These are phyloP conservation scores for Ustilago tritici DNA, from an alignment of 1,284 basidiomycete species.

Conservation along the genomic window DNA sequence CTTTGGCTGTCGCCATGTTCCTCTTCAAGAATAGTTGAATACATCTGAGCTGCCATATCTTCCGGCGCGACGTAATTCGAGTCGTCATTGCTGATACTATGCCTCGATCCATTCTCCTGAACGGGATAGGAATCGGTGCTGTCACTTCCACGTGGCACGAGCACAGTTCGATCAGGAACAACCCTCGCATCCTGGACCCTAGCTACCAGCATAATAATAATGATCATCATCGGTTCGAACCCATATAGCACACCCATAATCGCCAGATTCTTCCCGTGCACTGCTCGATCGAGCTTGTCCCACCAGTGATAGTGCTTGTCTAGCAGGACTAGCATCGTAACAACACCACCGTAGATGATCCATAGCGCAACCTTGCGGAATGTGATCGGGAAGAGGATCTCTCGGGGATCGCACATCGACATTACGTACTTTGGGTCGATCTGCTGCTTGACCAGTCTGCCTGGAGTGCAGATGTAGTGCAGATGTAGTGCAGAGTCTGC, in stretches of 20 bases:
- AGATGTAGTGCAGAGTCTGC: conserved; percentile 12
- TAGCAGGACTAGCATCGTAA: conserved; percentile 31
- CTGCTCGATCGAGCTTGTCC: conserved; percentile 30
- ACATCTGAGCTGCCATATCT: conserved; percentile 11
- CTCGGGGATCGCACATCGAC: conserved; percentile 32
- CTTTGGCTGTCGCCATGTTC: conserved; percentile 11
- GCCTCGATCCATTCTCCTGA: not conserved
- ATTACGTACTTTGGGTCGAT: conserved; percentile 32
- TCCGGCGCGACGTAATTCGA: not conserved
- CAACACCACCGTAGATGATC: conserved; percentile 32
- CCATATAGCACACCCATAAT: conserved; percentile 45
- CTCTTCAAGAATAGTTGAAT: conserved; percentile 36
- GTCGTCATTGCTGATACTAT: conserved; percentile 19
- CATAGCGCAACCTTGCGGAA: conserved; percentile 33
- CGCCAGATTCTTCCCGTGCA: conserved; percentile 36
- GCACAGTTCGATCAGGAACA: conserved; percentile 38
- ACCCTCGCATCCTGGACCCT: conserved; percentile 24
- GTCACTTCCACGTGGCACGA: conserved; percentile 24
- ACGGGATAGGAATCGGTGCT: conserved; percentile 10
- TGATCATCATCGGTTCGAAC: conserved; percentile 38
- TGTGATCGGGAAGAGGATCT: conserved; percentile 37
- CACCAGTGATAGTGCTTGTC: conserved; percentile 48
- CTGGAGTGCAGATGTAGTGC: conserved; percentile 10
- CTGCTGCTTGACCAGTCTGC: conserved; percentile 21
- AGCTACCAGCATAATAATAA: conserved; percentile 40